Evolutionary conservation across 2,329 filamentous ascomycete genomes (phyloP), one percentile per base, ranked within the genome.

Genomic region (Fusarium pilosicola): DNA sequence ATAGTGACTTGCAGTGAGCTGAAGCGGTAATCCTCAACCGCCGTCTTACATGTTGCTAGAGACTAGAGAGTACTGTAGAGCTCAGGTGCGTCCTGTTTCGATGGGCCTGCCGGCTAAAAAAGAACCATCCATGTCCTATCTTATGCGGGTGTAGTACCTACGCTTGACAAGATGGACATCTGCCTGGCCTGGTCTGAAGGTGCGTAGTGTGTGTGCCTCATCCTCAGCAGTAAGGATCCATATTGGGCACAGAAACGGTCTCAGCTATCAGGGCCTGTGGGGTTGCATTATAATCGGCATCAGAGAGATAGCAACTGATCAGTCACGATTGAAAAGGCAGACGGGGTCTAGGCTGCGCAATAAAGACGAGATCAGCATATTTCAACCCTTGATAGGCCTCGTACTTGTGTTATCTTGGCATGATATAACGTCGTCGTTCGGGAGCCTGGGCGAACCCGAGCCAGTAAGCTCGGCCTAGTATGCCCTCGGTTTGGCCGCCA

Each of bases 91-190:
- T 62, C 32, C 41, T 24, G 22, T 45, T 30, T 49, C 51, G 46
- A 70, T 55, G 44, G 51, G 41, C n/a, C 36, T 24, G 63, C 52
- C 66, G 65, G 67, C 70, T 74, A 65, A 71, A 62, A 52, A 62
- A 65, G 62, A 68, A 62, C 55, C 66, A 61, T 72, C 52, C 64
- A 61, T 72, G 61, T 36, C 45, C 39, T 65, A 44, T 36, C 51
- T 55, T 57, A 63, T 59, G 65, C 12, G 30, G 24, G 41, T 72
- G 65, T 52, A 36, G 49, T 52, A 36, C 49, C 32, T 36, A 52
- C 32, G 65, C 64, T 60, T 65, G 46, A 70, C 65, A 77, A 76
- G 67, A 69, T 71, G 71, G 67, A 65, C 69, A 76, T 68, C 64
- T 71, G 14, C 14, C 32, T 34, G 62, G 62, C 68, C 64, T 71